Percentiles rank a stretch among this genome's conserved stretches.
These are phyloP conservation scores for Arthroderma sp. DNA, from an alignment of 2,329 filamentous ascomycete species.

Conservation along the genomic window DNA sequence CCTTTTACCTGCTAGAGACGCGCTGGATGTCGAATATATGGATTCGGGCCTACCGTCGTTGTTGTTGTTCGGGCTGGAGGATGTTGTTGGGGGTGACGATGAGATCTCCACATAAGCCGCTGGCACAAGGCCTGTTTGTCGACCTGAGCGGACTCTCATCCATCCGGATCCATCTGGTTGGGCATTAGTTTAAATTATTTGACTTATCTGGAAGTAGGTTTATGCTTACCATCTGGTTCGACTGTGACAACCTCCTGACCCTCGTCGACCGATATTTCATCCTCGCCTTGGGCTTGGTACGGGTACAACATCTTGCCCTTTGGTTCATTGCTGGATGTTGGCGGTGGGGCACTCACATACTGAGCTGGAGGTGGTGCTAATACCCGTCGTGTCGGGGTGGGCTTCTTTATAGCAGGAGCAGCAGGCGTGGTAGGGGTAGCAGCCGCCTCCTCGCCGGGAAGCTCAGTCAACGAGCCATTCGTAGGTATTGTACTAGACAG, in stretches of 20 bases:
- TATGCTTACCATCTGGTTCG: conserved; percentile 68
- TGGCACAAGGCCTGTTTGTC: conserved; percentile 72
- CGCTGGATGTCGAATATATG: conserved; percentile 64
- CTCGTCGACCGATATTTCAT: conserved; percentile 68
- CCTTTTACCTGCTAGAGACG: conserved; percentile 56
- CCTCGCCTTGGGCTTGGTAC: conserved; percentile 68
- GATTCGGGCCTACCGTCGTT: conserved; percentile 49
- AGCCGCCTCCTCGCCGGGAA: conserved; percentile 25
- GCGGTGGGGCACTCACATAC: conserved; percentile 58
- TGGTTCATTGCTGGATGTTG: conserved; percentile 25
- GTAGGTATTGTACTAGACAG: conserved; percentile 38
- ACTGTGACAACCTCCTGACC: conserved; percentile 65
- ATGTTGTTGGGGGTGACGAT: conserved; percentile 25
- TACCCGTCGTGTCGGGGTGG: conserved; percentile 37
- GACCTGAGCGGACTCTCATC: conserved; percentile 65
- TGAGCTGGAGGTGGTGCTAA: conserved; percentile 76
- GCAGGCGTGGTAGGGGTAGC: conserved; percentile 9
- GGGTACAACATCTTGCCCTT: conserved; percentile 80
- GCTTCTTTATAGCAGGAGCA: conserved; percentile 18
- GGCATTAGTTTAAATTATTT: conserved; percentile 7
- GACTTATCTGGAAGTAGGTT: neutral
- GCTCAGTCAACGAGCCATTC: conserved; percentile 28
- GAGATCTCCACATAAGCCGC: conserved; percentile 67
- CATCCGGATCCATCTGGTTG: conserved; percentile 73
- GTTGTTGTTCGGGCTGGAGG: conserved; percentile 10